Conservation (phyloP, 169 alveolate genomes). For the Eimeria praecox region DNA sequence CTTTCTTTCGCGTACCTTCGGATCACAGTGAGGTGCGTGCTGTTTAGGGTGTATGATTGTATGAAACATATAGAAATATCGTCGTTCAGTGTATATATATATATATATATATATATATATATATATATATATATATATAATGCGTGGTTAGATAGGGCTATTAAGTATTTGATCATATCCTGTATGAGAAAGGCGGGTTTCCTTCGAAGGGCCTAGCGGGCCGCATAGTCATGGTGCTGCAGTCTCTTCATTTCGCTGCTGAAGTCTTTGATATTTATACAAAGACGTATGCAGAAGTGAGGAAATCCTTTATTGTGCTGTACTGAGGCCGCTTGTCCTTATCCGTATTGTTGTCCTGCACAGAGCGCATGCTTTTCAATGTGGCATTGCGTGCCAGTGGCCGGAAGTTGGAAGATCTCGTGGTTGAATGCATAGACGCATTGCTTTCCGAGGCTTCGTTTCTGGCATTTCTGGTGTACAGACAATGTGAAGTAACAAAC, state of each 20-base stretch:
- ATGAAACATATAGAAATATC: not conserved
- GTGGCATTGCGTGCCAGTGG: not conserved
- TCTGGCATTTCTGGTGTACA: not conserved
- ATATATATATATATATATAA: not conserved
- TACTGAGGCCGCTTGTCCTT: not conserved
- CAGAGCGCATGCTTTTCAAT: not conserved
- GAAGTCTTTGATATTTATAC: not conserved
- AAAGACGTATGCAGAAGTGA: not conserved
- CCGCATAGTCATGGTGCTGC: not conserved
- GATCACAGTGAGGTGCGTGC: not conserved
- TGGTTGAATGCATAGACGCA: not conserved
- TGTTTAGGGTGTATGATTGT: not conserved
- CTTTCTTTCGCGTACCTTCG: constrained; percentile 26
- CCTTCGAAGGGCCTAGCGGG: not conserved
- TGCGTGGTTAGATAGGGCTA: not conserved
- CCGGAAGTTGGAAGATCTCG: not conserved
- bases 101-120: not conserved
- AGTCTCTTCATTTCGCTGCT: not conserved
- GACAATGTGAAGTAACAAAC: not conserved
- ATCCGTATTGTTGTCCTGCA: not conserved
- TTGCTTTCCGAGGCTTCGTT: not conserved
- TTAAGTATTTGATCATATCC: not conserved
- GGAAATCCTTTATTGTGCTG: not conserved
- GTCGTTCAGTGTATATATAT: not conserved
- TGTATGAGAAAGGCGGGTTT: not conserved